Evolutionary conservation across 2,329 filamentous ascomycete species (phyloP), one percentile per base, ranked within the genome.

Genomic region (Plenodomus tracheiphilus): DNA sequence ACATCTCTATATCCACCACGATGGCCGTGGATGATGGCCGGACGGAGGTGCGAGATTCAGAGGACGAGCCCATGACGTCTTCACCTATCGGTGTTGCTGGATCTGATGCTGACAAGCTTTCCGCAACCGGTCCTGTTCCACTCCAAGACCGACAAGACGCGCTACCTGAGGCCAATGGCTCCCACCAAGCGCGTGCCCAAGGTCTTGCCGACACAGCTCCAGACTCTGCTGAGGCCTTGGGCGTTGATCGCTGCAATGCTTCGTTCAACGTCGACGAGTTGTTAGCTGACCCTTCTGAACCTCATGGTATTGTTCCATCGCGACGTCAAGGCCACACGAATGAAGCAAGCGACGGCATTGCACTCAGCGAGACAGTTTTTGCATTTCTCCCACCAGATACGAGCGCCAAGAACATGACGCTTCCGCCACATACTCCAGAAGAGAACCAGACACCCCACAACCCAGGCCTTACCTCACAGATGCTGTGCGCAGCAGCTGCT

Each of bases 11-110:
- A 17, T 22, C 37, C 46, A 49, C 49, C 58, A 59, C 16, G 43
- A 71, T 71, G 66, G 54, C 58, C 21, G 13, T 62, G 36, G 51
- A 22, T 7, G 44, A 53, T 37, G 55, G 47, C 34, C 34, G 53
- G 36, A 59, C 49, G 25, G 66, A 69, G 51, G 51, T 71, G 15
- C 59, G 65, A 10, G 68, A 71, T 51, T 70, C 66, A 17, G 68
- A 71, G 41, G 66, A 70, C 6, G 68, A 70, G 54, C 59, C 49
- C 2, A 49, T 68, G 51, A 59, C 60, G 43, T 69, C 65, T 39
- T 66, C 67, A 43, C 66, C 65, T 28, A 36, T 46, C 44, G 36
- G 39, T 25, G 47, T 49, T 56, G 30, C 51, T 25, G 47, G 49
- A 41, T 44, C 48, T 42, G 47, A 41, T 41, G 40, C 36, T 38